phyloP scores from a whole-genome alignment of 176 grass and related monocot genomes.

The Pontederia crassipes region DNA sequence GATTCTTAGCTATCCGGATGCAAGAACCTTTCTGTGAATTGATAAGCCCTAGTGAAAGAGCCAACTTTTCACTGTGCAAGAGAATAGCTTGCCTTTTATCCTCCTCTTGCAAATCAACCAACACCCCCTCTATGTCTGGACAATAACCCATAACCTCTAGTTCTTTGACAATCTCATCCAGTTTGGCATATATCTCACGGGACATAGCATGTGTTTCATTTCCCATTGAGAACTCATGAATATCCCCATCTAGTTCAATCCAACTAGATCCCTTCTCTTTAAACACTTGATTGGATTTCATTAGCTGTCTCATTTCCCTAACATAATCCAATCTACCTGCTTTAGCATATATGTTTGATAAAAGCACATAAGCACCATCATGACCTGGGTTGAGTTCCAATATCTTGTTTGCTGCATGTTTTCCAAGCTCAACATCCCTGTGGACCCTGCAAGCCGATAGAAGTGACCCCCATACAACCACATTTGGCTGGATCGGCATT shows the following conservation, averaged over 20 bases:
- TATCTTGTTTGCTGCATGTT: slow-evolving; percentile 51
- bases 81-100: slow-evolving; percentile 32
- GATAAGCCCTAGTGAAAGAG: slow-evolving; percentile 30
- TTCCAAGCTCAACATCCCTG: slow-evolving; percentile 44
- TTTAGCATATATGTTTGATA: slow-evolving; percentile 70
- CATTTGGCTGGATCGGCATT: slow-evolving; percentile 62
- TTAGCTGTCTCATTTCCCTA: slow-evolving; percentile 37
- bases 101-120: slow-evolving; percentile 33
- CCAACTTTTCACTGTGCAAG: slow-evolving; percentile 31
- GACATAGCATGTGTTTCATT: slow-evolving; percentile 31
- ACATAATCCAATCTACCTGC: slow-evolving; percentile 49
- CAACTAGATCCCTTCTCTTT: slow-evolving; percentile 73
- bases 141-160: slow-evolving; percentile 29
- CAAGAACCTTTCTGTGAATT: slow-evolving; percentile 24
- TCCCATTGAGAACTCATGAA: slow-evolving; percentile 35
- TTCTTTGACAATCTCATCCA: slow-evolving; percentile 29
- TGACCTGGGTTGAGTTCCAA: slow-evolving; percentile 61
- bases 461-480: slow-evolving; percentile 68
- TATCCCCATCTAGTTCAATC: slow-evolving; percentile 37
- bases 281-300: slow-evolving; percentile 37
- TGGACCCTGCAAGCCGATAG: slow-evolving; percentile 59
- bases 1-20: slow-evolving; percentile 28
- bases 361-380: slow-evolving; percentile 51
- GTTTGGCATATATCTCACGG: slow-evolving; percentile 23
- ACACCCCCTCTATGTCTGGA: slow-evolving; percentile 10